Conservation (phyloP, 2,329 filamentous ascomycete species). For the Triangularia setosa region DNA sequence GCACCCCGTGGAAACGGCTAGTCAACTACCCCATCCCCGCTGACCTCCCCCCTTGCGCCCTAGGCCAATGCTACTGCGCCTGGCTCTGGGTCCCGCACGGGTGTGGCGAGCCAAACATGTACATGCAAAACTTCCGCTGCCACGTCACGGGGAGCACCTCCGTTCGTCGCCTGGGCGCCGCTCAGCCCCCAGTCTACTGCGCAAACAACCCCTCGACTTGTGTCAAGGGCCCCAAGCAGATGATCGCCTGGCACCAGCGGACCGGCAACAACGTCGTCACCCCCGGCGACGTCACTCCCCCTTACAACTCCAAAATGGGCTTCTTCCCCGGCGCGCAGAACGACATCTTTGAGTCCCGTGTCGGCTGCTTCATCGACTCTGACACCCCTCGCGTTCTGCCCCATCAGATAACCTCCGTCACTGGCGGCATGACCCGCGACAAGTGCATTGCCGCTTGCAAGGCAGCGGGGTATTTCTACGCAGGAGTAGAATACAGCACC, state of each 20-base stretch:
- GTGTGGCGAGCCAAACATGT: slow-evolving; percentile 28
- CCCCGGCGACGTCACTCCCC: slow-evolving; percentile 29
- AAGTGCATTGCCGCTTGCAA: slow-evolving; percentile 4
- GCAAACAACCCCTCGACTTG: slow-evolving; percentile 39
- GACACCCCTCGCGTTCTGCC: not conserved
- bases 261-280: slow-evolving; percentile 33
- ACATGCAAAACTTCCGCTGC: slow-evolving; percentile 49
- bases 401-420: not conserved
- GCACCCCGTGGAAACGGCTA: slow-evolving; percentile 11
- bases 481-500: slow-evolving; percentile 3
- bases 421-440: not conserved
- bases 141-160: slow-evolving; percentile 43
- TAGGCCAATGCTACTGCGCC: slow-evolving; percentile 18
- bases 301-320: slow-evolving; percentile 34
- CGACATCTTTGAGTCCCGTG: slow-evolving; percentile 25
- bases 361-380: not conserved
- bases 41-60: slow-evolving; percentile 14
- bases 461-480: not conserved
- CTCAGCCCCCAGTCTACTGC: slow-evolving; percentile 41
- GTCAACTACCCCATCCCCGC: slow-evolving; percentile 9
- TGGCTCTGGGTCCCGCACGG: slow-evolving; percentile 18
- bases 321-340: slow-evolving; percentile 33
- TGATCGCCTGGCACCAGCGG: slow-evolving; percentile 44
- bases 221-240: slow-evolving; percentile 46
- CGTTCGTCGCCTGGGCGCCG: slow-evolving; percentile 35